These are phyloP conservation scores for Aspergillus luchuensis DNA, from an alignment of 2,329 filamentous ascomycete species.

Conservation along the genomic window DNA sequence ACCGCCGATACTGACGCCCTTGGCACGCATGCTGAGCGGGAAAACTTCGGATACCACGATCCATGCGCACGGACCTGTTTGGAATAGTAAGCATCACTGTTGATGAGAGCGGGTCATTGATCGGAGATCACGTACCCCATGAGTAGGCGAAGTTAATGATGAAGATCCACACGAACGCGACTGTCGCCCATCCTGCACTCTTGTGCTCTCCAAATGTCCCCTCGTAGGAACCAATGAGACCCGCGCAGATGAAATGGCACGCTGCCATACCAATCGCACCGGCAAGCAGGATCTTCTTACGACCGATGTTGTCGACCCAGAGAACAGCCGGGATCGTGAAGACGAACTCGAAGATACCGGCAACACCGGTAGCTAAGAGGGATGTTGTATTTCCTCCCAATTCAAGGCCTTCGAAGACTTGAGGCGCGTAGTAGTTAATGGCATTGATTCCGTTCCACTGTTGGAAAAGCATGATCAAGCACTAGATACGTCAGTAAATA, in stretches of 20 bases:
- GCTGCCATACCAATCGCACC: slow-evolving; percentile 69
- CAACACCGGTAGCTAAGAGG: slow-evolving; percentile 44
- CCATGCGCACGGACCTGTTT: slow-evolving; percentile 49
- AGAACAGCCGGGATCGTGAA: slow-evolving; percentile 45
- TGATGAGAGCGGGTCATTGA: not conserved
- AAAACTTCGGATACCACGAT: slow-evolving; percentile 74
- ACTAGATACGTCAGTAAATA: slow-evolving; percentile 59
- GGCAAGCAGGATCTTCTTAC: slow-evolving; percentile 43
- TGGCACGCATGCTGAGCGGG: slow-evolving; percentile 69
- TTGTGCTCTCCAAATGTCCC: slow-evolving; percentile 59
- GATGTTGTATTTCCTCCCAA: slow-evolving; percentile 40
- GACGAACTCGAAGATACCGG: slow-evolving; percentile 44
- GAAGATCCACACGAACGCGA: slow-evolving; percentile 65
- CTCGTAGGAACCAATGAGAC: slow-evolving; percentile 67
- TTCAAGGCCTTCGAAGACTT: slow-evolving; percentile 40
- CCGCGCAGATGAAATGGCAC: slow-evolving; percentile 71
- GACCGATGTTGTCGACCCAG: slow-evolving; percentile 45
- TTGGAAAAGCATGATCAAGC: slow-evolving; percentile 41
- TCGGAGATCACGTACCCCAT: slow-evolving; percentile 50
- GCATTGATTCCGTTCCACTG: slow-evolving; percentile 52
- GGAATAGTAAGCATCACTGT: not conserved
- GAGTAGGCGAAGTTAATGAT: slow-evolving; percentile 74
- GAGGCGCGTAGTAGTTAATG: slow-evolving; percentile 44
- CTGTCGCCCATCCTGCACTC: slow-evolving; percentile 70
- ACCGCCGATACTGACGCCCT: slow-evolving; percentile 45